Base-by-base conservation (phyloP, 2,329 filamentous ascomycete species). In the Ambrosiella cleistominuta region DNA sequence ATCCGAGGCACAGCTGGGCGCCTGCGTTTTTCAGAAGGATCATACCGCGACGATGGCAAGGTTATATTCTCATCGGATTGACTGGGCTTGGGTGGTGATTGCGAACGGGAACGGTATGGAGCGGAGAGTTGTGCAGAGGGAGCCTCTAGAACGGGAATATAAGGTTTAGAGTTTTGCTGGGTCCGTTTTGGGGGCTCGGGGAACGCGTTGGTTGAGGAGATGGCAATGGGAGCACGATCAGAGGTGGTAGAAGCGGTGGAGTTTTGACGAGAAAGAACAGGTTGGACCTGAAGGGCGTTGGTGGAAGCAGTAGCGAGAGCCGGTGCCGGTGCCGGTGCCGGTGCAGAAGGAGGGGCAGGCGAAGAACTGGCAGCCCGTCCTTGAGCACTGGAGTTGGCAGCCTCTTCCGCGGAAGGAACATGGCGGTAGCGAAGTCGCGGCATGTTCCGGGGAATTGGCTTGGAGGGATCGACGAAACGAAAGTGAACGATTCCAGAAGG, bases 361-460 rank as follows among this genome's bases (percentile, higher is more conserved):
- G 27, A 27, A 27, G 27, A 27, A 27, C 1, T 27, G 27, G 27
- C 27, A 27, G 27, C 27, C 27, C 4, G 27, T 27, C 27, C 27
- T 27, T 27, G 27, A 9, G 40, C 35, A 35, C 27, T 39, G 27
- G 57, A 51, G 42, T 17, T 35, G 19, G 42, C 7, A 42, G 58
- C 36, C 13, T 51, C 19, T 12, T 57, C 47, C n/a, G 40, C 8
- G 2, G 39, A 17, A n/a, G 19, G 38, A 11, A 35, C 52, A 45
- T 58, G 54, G 45, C 56, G 52, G 53, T 60, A 58, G 19, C 45
- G 56, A n/a, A 60, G 59, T 11, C 52, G 59, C 2, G 59, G 59
- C 59, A 60, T 58, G 39, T 58, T 60, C 35, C 54, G 57, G 37
- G 59, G 56, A 35, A 56, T 40, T 3, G 59, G 59, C 38, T 58